Conservation (phyloP, 2,329 filamentous ascomycete species). For the Neopestalotiopsis sp. region DNA sequence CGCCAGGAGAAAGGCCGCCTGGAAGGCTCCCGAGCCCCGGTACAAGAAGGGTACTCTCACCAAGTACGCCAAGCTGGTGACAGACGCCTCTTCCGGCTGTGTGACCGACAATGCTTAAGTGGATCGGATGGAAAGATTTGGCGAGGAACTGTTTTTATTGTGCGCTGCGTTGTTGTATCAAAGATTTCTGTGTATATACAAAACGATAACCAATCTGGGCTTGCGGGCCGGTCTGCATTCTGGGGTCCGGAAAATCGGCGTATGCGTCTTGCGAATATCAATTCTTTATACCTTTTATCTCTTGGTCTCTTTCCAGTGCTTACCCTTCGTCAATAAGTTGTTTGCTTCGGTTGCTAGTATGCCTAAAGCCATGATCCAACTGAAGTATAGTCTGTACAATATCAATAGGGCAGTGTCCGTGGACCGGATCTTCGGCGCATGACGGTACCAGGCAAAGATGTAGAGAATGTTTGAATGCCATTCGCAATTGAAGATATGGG, state of each 20-base stretch:
- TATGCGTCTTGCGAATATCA: slow-evolving; percentile 3
- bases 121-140: background rate
- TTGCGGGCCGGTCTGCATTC: slow-evolving; percentile 2
- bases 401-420: too few species aligned
- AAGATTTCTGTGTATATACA: slow-evolving; percentile 17
- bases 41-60: slow-evolving; percentile 70
- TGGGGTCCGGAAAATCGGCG: slow-evolving; percentile 4
- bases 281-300: background rate
- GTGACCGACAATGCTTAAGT: slow-evolving; percentile 46
- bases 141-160: background rate
- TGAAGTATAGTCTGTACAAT: too few species aligned
- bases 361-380: too few species aligned
- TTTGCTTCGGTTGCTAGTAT: too few species aligned
- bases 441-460: too few species aligned
- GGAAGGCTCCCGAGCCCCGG: slow-evolving; percentile 65
- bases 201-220: slow-evolving; percentile 5
- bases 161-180: background rate
- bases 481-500: too few species aligned
- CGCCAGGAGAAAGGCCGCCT: slow-evolving; percentile 59
- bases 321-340: too few species aligned
- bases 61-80: slow-evolving; percentile 70
- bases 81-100: slow-evolving; percentile 64
- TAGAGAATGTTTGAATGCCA: too few species aligned
- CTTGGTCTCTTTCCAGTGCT: background rate
- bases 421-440: too few species aligned